These are phyloP conservation scores for Scheffersomyces amazonensis DNA, from an alignment of 805 yeast species.

Conservation along the genomic window DNA sequence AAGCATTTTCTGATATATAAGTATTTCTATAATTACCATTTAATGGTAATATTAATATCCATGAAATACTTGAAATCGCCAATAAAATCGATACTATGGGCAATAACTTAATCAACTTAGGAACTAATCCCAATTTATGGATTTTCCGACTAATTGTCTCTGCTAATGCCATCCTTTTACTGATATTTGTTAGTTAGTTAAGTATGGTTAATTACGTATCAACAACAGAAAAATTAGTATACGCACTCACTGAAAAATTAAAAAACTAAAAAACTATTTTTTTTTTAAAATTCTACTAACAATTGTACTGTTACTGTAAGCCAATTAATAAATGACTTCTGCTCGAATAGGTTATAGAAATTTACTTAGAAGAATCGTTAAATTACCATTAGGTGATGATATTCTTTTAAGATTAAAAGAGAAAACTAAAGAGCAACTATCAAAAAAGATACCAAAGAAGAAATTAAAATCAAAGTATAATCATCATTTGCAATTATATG, in stretches of 20 bases:
- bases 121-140: constrained; percentile 38
- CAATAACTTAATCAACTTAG: constrained; percentile 29
- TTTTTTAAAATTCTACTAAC: no score
- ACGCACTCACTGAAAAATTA: background rate
- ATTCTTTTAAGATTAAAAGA: background rate
- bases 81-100: constrained; percentile 33
- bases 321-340: no score
- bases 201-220: background rate
- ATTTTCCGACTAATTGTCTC: constrained; percentile 37
- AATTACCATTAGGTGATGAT: background rate
- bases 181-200: background rate
- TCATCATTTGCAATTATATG: constrained; percentile 10
- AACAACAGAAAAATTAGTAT: background rate
- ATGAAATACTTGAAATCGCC: constrained; percentile 31
- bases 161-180: constrained; percentile 40
- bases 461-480: background rate
- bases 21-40: constrained; percentile 82
- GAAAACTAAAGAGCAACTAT: background rate
- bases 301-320: no score
- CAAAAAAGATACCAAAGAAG: background rate
- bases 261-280: no score
- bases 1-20: constrained; percentile 91
- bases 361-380: background rate
- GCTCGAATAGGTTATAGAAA: no score
- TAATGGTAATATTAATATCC: constrained; percentile 65